A percentile compares a stretch with the other conserved stretches of the same genome.
Conservation (phyloP, 2,329 filamentous ascomycete genomes). For the Pyrenochaeta sp. region DNA sequence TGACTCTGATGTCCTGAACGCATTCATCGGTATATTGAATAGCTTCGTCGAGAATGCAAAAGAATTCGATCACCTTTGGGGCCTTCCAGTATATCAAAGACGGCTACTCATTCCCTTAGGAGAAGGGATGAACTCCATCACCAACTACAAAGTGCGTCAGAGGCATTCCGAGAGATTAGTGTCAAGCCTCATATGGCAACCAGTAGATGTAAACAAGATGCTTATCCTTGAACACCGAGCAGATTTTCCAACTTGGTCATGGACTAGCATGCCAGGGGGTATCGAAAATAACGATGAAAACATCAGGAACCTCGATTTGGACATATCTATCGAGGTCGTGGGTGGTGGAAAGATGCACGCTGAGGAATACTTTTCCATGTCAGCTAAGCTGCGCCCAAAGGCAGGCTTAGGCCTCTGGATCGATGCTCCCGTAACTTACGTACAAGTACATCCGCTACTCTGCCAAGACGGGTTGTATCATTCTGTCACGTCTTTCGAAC, state of each 20-base stretch:
- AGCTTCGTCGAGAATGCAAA: background rate
- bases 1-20: constrained; percentile 1
- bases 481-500: background rate
- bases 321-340: background rate
- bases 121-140: background rate
- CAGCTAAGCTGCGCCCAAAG: background rate
- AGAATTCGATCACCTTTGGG: background rate
- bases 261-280: background rate
- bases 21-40: background rate
- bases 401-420: background rate
- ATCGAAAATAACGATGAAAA: background rate
- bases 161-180: background rate
- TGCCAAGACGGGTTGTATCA: background rate
- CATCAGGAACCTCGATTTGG: background rate
- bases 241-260: background rate
- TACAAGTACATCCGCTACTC: background rate
- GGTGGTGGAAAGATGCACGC: background rate
- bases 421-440: background rate
- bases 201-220: background rate
- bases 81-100: background rate
- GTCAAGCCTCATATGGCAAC: background rate
- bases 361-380: background rate
- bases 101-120: background rate
- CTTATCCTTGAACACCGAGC: background rate
- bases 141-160: background rate